Evolutionary conservation across 2,329 filamentous ascomycete genomes (phyloP).

Genomic region (Fusarium devonianum): DNA sequence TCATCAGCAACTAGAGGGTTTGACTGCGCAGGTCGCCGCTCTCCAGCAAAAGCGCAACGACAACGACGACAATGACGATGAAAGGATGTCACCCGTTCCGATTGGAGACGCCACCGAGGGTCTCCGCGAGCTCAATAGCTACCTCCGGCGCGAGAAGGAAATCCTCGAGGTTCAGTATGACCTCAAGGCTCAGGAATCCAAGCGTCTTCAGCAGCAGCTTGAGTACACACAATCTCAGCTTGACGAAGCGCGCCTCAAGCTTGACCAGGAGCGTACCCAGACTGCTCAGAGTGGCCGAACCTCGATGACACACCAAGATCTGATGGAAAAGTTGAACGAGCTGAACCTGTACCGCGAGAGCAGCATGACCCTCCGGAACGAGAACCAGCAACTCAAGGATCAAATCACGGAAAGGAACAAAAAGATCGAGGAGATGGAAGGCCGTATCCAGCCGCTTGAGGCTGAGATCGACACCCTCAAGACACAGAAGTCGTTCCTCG

Average conservation of each 20-base stretch:
- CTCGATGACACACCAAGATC: conserved; percentile 82
- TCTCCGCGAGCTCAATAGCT: conserved; percentile 88
- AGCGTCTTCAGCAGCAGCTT: conserved; percentile 87
- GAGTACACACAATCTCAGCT: conserved; percentile 87
- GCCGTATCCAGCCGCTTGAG: conserved; percentile 82
- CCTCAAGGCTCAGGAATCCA: conserved; percentile 84
- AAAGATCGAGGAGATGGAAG: conserved; percentile 76
- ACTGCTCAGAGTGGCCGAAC: conserved; percentile 76
- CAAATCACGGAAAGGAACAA: conserved; percentile 77
- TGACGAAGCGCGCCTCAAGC: conserved; percentile 85
- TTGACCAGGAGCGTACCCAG: conserved; percentile 85
- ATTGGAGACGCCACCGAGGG: conserved; percentile 72
- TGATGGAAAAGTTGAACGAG: conserved; percentile 94
- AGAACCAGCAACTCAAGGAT: conserved; percentile 79
- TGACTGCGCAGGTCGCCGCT: conserved; percentile 79
- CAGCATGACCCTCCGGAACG: conserved; percentile 87
- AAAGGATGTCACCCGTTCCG: conserved; percentile 59
- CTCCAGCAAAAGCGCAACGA: conserved; percentile 78
- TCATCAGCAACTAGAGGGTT: conserved; percentile 85
- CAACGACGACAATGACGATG: conserved; percentile 58
- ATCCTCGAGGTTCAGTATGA: conserved; percentile 97
- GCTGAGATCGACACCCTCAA: conserved; percentile 82
- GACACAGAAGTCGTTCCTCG: conserved; percentile 79
- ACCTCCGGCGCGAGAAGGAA: conserved; percentile 93
- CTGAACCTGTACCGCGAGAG: conserved; percentile 96